Evolutionary conservation across 2,329 filamentous ascomycete species (phyloP), one percentile per base, ranked within the genome.

Genomic region (Stemphylium vesicarium): DNA sequence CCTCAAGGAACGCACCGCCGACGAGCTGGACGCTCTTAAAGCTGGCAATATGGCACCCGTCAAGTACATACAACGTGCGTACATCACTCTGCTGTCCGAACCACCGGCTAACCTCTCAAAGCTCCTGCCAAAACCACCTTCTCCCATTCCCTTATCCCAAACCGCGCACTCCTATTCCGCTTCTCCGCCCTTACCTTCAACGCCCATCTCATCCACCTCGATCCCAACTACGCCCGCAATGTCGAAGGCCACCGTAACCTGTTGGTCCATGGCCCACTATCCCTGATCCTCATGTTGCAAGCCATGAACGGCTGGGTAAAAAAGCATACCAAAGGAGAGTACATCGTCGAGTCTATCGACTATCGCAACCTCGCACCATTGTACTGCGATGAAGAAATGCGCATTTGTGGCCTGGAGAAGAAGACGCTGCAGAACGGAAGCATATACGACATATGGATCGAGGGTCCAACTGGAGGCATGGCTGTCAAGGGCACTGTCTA

Each of bases 181-280:
- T 98, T 94, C 80, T 95, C 90, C 16, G 92, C 92, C 15, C 61
- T 84, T 31, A 94, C 90, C 2, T 93, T 92, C 80, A 99, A 99
- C 75, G 91, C 92, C 1, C 95, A 99, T 76, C 82, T 84, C 13
- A 97, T 99, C 64, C 95, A 99, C 77, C 82, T 96, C 18, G 90
- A 97, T 73, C 83, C 82, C 1, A 70, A 82, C 38, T 96, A 91
- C 76, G 87, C 87, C 46, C 82, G 83, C 35, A 79, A 84, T 11
- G 79, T 87, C 11, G 95, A 98, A 74, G 90, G 90, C 10, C 88
- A 96, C 72, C 82, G 82, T 4, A 84, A 87, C 56, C 80, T 92
- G 22, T 82, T 98, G 13, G 90, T 98, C 50, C 95, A 98, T 68
- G 95, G 95, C 0, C 94, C 95, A 0, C 79, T 99, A 49, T 87